A percentile compares a stretch with the other conserved stretches of the same genome.
phyloP scores from a whole-genome alignment of 148 eudicot species.

The Oxyria digyna region DNA sequence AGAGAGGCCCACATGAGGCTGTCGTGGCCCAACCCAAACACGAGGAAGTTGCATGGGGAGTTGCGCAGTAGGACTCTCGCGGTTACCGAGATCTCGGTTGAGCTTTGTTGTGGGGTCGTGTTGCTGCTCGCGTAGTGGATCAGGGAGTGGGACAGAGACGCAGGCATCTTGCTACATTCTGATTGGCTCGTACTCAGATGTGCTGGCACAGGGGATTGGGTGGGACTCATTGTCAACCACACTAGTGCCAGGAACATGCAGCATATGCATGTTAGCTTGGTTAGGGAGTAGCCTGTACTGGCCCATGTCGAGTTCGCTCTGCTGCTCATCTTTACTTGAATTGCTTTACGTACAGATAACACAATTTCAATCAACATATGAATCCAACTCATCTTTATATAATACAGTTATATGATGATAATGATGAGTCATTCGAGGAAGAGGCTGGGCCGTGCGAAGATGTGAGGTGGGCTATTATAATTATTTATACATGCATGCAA shows the following conservation, averaged over 20 bases:
- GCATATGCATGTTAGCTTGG: neutral
- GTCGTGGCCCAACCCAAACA: constrained; percentile 48
- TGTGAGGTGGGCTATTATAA: too few relatives aligned
- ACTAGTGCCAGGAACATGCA: neutral
- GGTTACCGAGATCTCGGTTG: constrained; percentile 23
- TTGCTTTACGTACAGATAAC: too few relatives aligned
- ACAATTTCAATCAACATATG: too few relatives aligned
- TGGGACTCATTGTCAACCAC: neutral
- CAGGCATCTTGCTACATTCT: neutral
- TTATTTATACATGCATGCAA: too few relatives aligned
- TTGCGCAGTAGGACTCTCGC: constrained; percentile 17
- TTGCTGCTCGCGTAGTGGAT: constrained; percentile 37
- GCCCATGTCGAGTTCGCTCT: neutral
- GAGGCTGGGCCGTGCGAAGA: too few relatives aligned
- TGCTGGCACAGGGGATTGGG: neutral
- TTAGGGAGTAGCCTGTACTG: neutral
- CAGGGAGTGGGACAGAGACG: constrained; percentile 11
- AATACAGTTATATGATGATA: too few relatives aligned
- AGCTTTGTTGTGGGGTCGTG: constrained; percentile 28
- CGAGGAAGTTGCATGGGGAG: constrained; percentile 35
- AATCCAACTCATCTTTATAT: too few relatives aligned
- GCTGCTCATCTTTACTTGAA: neutral
- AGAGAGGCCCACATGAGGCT: constrained; percentile 39
- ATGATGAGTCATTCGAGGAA: too few relatives aligned
- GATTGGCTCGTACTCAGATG: too few relatives aligned